Base-by-base conservation (phyloP, 1,139 yeast genomes). In the Candida pseudocylindracea region DNA sequence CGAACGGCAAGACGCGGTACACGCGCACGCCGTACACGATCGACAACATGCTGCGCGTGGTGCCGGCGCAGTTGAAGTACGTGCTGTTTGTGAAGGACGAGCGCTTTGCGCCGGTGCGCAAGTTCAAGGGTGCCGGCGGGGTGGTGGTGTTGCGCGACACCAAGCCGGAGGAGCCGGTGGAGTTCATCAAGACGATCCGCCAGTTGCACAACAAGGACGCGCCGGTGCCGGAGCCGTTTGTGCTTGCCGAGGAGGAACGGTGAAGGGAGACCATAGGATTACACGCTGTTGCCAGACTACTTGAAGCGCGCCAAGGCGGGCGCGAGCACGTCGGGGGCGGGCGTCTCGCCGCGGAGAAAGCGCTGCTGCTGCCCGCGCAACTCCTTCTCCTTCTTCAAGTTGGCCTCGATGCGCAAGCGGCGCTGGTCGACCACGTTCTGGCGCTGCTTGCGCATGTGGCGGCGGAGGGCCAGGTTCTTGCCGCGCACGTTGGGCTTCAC, bases 51-150 rank as follows among this genome's bases (percentile, higher is more conserved):
- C 66, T 91, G 11, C 70, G 99, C 45, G 93, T 88, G 2, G 60
- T 91, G 38, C 96, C 96, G n/a, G 67, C 73, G 31, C 98, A 91
- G 55, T 60, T 85, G 37, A 75, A 72, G 51, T 81, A 73, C 53
- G 69, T 88, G 33, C 64, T 92, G 3, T 83, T 88, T 50, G 57
- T 65, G 32, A 73, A 73, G 46, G 75, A 71, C 40, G 76, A 70
- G 34, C 67, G 94, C 45, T 88, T 75, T 51, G 64, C 63, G 28
- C 96, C 98, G 7, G 75, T 83, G 12, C 72, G 92, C 48, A 74
- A 71, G 45, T 72, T 72, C 49, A 72, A 70, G 47, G 85, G 88
- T 25, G 63, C 68, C 35, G 71, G 76, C 34, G 95, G 96, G 34
- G 79, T 88, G 32, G 67, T 85, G 34, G 72, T 91, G 10, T 63